phyloP scores from a whole-genome alignment of 2,329 filamentous ascomycete genomes.

The Phialocephala sp. region DNA sequence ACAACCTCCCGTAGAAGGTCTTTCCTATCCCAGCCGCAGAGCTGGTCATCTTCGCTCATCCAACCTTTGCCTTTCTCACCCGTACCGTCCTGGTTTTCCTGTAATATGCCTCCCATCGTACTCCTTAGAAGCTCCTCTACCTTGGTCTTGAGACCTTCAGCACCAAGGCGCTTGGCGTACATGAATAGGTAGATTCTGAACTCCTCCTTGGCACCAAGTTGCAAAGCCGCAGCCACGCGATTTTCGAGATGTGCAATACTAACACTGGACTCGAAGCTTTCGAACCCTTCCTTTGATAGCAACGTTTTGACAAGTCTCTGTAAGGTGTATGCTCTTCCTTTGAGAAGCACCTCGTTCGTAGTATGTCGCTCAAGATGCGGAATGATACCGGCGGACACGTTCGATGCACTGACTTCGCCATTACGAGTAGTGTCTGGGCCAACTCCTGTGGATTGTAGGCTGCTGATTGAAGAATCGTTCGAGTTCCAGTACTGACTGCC shows the following conservation, averaged over 20 bases:
- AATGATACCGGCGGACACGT: conserved; percentile 88
- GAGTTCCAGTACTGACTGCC: conserved; percentile 99
- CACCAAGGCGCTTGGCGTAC: conserved; percentile 95
- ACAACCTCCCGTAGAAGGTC: conserved; percentile 91
- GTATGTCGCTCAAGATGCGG: conserved; percentile 93
- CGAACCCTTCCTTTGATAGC: conserved; percentile 87
- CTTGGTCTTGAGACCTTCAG: conserved; percentile 84
- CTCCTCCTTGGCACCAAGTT: conserved; percentile 85
- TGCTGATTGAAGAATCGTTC: conserved; percentile 86
- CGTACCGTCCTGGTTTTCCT: conserved; percentile 55
- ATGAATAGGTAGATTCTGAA: conserved; percentile 96
- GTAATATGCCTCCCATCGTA: conserved; percentile 74
- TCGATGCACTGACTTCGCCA: conserved; percentile 56
- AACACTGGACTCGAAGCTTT: conserved; percentile 87
- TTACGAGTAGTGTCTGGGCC: conserved; percentile 58
- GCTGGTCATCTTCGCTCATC: conserved; percentile 69
- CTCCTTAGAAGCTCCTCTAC: conserved; percentile 90
- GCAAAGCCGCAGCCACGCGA: conserved; percentile 85
- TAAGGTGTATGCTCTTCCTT: conserved; percentile 88
- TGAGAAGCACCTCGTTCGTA: conserved; percentile 88
- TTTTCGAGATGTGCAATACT: conserved; percentile 97
- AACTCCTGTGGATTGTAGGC: conserved; percentile 74
- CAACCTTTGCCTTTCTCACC: conserved; percentile 59
- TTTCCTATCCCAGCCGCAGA: conserved; percentile 90
- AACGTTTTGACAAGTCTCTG: conserved; percentile 90